A percentile compares a stretch with the other conserved stretches of the same genome.
These are phyloP conservation scores for Dendrostoma leiphaemia DNA, from an alignment of 2,329 filamentous ascomycete species.

Conservation along the genomic window DNA sequence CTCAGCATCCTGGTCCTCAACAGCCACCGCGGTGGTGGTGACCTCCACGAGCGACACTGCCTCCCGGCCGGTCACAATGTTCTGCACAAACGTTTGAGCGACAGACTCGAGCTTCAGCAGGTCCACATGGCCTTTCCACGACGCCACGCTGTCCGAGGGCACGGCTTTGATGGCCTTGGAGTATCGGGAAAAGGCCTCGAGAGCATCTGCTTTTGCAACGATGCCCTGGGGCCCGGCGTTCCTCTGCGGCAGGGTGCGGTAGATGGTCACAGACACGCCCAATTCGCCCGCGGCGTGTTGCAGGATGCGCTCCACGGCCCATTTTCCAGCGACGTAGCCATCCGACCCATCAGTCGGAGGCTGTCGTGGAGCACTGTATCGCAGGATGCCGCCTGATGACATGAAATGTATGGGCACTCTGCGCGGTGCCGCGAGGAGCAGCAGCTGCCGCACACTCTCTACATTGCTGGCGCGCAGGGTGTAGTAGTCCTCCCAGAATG, in stretches of 20 bases:
- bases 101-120: too few species aligned
- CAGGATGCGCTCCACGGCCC: constrained; percentile 31
- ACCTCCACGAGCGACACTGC: too few species aligned
- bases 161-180: neutral
- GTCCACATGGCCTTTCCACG: too few species aligned
- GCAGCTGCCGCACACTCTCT: constrained; percentile 31
- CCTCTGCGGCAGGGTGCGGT: constrained; percentile 2
- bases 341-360: constrained; percentile 15
- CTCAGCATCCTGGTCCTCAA: too few species aligned
- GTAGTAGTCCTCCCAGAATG: constrained; percentile 35
- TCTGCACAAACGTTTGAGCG: too few species aligned
- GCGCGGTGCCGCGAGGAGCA: constrained; percentile 25
- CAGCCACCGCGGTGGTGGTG: too few species aligned
- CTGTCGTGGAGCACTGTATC: too few species aligned
- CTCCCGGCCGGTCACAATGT: too few species aligned
- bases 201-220: neutral
- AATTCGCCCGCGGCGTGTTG: constrained; percentile 20
- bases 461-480: constrained; percentile 34
- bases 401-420: constrained; percentile 30
- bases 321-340: constrained; percentile 33
- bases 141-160: too few species aligned
- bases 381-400: constrained; percentile 24
- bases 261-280: constrained; percentile 2
- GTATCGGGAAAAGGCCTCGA: neutral
- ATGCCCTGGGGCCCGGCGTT: neutral